These are phyloP conservation scores for Conidiobolus incongruus DNA, from an alignment of 371 early-diverging fungal species.

Conservation along the genomic window DNA sequence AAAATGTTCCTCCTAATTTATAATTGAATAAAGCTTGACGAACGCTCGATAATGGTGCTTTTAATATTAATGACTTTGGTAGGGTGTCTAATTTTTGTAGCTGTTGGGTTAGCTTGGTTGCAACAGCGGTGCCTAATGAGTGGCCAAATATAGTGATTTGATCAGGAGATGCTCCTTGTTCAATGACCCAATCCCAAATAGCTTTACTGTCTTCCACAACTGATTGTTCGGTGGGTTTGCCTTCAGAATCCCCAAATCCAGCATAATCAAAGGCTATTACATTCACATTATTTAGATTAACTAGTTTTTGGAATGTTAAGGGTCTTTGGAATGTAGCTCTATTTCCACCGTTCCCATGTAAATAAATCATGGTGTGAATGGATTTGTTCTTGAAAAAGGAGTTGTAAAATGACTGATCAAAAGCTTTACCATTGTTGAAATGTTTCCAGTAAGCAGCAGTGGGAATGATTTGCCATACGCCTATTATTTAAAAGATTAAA, in stretches of 20 bases:
- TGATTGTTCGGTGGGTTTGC: not conserved
- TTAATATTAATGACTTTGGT: not conserved
- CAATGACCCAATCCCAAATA: not conserved
- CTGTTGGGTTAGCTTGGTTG: not conserved
- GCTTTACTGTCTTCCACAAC: not conserved
- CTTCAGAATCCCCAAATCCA: not conserved
- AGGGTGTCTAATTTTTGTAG: not conserved
- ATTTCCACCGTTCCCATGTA: not conserved
- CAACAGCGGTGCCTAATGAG: not conserved
- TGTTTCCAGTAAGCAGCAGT: too few species aligned
- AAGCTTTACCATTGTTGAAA: too few species aligned
- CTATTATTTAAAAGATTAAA: too few species aligned
- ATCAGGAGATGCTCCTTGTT: not conserved
- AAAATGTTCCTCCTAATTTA: too few species aligned
- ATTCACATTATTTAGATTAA: not conserved
- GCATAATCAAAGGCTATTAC: not conserved
- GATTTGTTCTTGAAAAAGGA: too few species aligned
- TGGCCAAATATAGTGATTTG: not conserved
- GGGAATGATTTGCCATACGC: too few species aligned
- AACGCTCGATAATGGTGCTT: not conserved
- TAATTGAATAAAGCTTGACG: not conserved
- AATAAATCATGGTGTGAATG: not conserved
- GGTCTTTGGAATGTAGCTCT: not conserved
- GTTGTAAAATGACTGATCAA: too few species aligned
- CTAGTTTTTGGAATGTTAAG: not conserved